A percentile compares a stretch with the other conserved stretches of the same genome.
Evolutionary conservation across 2,329 filamentous ascomycete species (phyloP).

Genomic region (Cladophialophora yegresii): DNA sequence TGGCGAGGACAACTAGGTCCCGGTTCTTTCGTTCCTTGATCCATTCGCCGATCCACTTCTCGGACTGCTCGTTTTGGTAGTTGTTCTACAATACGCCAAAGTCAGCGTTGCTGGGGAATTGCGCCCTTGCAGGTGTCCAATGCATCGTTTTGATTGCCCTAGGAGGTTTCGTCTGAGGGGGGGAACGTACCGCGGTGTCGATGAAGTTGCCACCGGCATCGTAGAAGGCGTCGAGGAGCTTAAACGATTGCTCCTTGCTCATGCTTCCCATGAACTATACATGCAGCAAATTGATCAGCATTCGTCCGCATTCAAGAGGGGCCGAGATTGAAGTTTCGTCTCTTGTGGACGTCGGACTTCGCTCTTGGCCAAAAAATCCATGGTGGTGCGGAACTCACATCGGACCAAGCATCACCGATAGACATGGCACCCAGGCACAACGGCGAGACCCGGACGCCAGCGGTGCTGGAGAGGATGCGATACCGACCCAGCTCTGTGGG

Average conservation of each 20-base stretch:
- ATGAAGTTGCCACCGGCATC: slow-evolving; percentile 71
- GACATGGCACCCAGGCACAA: slow-evolving; percentile 51
- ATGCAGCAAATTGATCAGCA: slow-evolving; percentile 47
- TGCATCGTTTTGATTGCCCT: background rate
- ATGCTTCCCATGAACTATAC: slow-evolving; percentile 52
- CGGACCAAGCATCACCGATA: slow-evolving; percentile 43
- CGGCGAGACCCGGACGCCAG: slow-evolving; percentile 67
- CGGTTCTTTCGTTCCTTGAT: slow-evolving; percentile 59
- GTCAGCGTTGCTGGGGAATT: background rate
- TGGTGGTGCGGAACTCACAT: slow-evolving; percentile 39
- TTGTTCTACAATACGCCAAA: slow-evolving; percentile 54
- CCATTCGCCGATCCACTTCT: slow-evolving; percentile 67
- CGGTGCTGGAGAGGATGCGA: slow-evolving; percentile 66
- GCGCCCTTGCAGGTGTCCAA: background rate
- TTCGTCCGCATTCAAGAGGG: background rate
- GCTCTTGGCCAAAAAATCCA: background rate
- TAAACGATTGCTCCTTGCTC: slow-evolving; percentile 62
- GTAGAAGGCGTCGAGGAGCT: slow-evolving; percentile 67
- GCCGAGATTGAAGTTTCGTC: background rate
- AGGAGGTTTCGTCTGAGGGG: background rate
- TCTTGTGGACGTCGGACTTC: background rate
- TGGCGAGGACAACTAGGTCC: slow-evolving; percentile 70
- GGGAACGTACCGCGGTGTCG: slow-evolving; percentile 55
- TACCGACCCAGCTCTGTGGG: slow-evolving; percentile 65
- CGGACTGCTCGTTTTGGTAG: slow-evolving; percentile 66